Evolutionary conservation across 345 rosid genomes (phyloP), one percentile per base, ranked within the genome.

Genomic region (Mercurialis annua): DNA sequence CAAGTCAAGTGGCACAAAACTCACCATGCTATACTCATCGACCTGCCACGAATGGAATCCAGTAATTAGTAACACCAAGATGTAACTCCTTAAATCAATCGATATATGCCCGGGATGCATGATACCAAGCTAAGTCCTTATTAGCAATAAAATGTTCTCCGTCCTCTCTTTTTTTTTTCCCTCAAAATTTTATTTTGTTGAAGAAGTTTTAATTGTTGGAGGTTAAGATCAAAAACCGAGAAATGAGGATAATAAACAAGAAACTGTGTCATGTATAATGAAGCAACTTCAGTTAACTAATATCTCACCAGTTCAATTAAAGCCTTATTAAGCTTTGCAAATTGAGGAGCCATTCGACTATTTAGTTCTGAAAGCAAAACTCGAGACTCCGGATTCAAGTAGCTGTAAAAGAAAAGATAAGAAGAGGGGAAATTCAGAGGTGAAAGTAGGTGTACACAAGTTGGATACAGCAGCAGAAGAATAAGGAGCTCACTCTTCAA

Each of bases 1-100:
- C 71, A 91, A 73, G 81, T 92, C 84, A 24, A 89, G 87, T 1
- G 93, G 98, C 67, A 84, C 67, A 68, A 94, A 89, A 80, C 88
- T 89, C 78, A 91, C 97, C 97, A 89, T 91, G 85, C 85, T 82
- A 76, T 79, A 94, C 57, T 89, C 85, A 67, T 90, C 91, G 63
- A 91, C 89, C 99, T 89, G 72, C 49, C 20, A 77, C 23, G 64
- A 50, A 51, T 40, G 11, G 11, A 40, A 40, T 7, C 44, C 11
- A 40, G 44, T 40, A 40, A 7, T 1, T 1, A 2, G 44, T 40
- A 14, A 40, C 44, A 40, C 4, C 11, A 14, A 40, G 8, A 9
- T 14, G 11, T 40, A 40, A 40, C 44, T n/a, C n/a, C 11, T 3
- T 9, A 40, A 40, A 7, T 40, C 10, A 7, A 40, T 40, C 11